A percentile compares a stretch with the other conserved stretches of the same genome.
These are phyloP conservation scores for Penicillium tannophilum DNA, from an alignment of 495 filamentous ascomycete genomes.

Conservation along the genomic window DNA sequence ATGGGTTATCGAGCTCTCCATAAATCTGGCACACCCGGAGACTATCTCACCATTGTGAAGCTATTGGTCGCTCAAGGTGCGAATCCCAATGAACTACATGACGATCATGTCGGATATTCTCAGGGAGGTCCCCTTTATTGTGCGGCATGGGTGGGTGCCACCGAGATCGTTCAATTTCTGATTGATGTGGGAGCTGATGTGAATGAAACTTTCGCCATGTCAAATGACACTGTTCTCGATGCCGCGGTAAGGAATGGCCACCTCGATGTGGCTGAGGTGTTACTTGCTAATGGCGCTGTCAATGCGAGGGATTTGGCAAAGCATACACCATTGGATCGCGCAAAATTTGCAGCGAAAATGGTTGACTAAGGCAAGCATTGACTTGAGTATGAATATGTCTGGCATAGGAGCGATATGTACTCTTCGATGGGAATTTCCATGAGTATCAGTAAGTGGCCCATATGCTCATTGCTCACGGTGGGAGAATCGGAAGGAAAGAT, in stretches of 20 bases:
- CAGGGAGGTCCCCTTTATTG: constrained; percentile 2
- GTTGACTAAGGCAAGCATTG: neutral
- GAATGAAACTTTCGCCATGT: neutral
- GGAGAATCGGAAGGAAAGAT: neutral
- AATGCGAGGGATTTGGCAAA: neutral
- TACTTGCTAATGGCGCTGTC: neutral
- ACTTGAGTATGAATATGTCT: neutral
- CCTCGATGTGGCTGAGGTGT: neutral
- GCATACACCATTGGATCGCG: neutral
- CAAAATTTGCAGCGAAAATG: neutral
- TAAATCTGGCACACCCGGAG: neutral
- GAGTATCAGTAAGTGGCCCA: no score
- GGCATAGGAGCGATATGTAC: neutral
- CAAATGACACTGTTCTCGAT: neutral
- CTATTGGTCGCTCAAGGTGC: neutral
- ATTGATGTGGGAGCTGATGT: constrained; percentile 1
- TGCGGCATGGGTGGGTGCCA: constrained; percentile 6
- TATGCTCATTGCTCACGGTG: neutral
- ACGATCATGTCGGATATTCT: neutral
- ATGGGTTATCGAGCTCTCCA: neutral
- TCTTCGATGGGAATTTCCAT: neutral
- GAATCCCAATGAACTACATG: neutral
- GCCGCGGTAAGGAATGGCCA: neutral
- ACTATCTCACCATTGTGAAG: neutral
- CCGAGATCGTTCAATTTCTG: neutral